Evolutionary conservation across 805 yeast species (phyloP).

Genomic region (Wickerhamomyces xylosicus): DNA sequence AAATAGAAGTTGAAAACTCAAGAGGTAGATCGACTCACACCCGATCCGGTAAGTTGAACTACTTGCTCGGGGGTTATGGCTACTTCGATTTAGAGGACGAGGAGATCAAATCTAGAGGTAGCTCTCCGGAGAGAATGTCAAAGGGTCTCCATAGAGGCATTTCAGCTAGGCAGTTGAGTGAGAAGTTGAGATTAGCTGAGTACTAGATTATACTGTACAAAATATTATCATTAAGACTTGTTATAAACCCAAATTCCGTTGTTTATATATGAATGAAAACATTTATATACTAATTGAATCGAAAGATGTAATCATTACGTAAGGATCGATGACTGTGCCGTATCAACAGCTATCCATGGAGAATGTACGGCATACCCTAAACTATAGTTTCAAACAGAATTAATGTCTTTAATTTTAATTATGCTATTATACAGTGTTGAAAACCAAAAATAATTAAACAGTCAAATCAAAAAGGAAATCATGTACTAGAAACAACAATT

Average conservation of each 20-base stretch:
- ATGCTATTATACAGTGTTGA: no score
- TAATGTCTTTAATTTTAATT: no score
- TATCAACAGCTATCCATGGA: no score
- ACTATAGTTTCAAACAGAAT: no score
- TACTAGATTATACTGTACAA: slow-evolving; percentile 13
- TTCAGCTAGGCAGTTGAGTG: slow-evolving; percentile 18
- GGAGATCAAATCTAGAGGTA: slow-evolving; percentile 38
- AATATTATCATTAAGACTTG: neutral
- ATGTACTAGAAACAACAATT: no score
- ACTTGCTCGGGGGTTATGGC: slow-evolving; percentile 74
- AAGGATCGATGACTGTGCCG: no score
- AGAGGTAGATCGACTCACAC: slow-evolving; percentile 19
- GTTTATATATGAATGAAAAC: neutral
- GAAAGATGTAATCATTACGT: no score
- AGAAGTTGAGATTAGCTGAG: slow-evolving; percentile 20
- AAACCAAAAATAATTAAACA: no score
- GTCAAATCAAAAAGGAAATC: no score
- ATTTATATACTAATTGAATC: no score
- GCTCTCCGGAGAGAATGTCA: slow-evolving; percentile 16
- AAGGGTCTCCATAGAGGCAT: slow-evolving; percentile 11
- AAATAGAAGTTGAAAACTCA: slow-evolving; percentile 9
- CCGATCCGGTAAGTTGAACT: slow-evolving; percentile 27
- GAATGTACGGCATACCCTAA: no score
- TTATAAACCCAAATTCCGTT: neutral
- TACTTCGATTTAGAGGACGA: slow-evolving; percentile 67